Conservation (phyloP, 2,329 filamentous ascomycete species). For the Hirsutella rhossiliensis region DNA sequence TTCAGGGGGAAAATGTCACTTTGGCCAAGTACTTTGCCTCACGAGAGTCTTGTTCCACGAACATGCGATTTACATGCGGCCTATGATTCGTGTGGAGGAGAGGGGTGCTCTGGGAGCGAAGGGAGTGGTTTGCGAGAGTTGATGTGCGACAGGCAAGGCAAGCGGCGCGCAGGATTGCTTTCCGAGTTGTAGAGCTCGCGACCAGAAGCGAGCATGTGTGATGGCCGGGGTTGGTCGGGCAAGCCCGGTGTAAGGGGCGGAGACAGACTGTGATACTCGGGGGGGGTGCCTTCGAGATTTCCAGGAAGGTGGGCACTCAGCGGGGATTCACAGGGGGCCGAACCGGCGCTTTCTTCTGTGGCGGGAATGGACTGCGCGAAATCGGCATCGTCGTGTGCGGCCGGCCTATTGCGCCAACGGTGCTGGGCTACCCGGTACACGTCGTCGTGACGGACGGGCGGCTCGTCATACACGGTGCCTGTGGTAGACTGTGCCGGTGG, state of each 20-base stretch:
- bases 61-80: neutral
- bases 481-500: slow-evolving; percentile 13
- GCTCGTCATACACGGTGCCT: neutral
- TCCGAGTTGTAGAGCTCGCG: neutral
- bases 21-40: too few species aligned
- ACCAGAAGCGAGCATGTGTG: slow-evolving; percentile 2
- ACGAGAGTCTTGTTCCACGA: too few species aligned
- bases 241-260: slow-evolving; percentile 12
- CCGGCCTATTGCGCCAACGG: neutral
- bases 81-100: slow-evolving; percentile 1
- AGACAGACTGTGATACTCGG: slow-evolving; percentile 13
- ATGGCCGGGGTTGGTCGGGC: slow-evolving; percentile 5
- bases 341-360: neutral
- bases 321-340: neutral
- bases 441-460: neutral
- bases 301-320: neutral
- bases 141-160: slow-evolving; percentile 4
- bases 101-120: slow-evolving; percentile 10
- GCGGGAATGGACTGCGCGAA: neutral
- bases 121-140: slow-evolving; percentile 28
- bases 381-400: neutral
- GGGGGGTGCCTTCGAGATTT: neutral
- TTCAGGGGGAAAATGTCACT: too few species aligned
- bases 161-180: neutral
- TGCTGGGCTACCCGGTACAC: neutral